These are phyloP conservation scores for Blumeriella jaapii DNA, from an alignment of 2,329 filamentous ascomycete species.

Conservation along the genomic window DNA sequence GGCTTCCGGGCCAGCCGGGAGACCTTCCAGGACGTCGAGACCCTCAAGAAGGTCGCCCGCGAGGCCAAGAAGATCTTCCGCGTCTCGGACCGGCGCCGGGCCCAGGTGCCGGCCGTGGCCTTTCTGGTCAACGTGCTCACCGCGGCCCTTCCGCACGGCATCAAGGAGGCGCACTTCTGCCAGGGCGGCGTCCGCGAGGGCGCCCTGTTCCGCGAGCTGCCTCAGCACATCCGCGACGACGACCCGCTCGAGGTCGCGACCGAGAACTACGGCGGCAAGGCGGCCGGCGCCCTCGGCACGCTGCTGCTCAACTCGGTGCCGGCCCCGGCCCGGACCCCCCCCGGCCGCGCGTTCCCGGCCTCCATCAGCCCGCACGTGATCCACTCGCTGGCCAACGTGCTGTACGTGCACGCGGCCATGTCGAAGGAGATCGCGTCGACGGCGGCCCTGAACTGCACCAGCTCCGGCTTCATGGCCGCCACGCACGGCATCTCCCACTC, in stretches of 20 bases:
- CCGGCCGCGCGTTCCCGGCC: conserved; percentile 26
- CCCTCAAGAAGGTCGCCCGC: conserved; percentile 27
- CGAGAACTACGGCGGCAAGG: conserved; percentile 36
- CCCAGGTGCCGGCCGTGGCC: conserved; percentile 57
- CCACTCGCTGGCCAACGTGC: conserved; percentile 45
- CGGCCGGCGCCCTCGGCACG: conserved; percentile 34
- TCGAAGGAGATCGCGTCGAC: conserved; percentile 44
- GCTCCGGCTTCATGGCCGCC: conserved; percentile 48
- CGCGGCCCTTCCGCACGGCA: conserved; percentile 44
- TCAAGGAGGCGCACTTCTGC: conserved; percentile 53
- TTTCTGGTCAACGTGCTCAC: conserved; percentile 53
- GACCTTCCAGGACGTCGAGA: conserved; percentile 18
- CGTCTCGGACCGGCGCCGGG: conserved; percentile 51
- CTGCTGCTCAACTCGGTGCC: conserved; percentile 40
- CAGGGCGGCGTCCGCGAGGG: conserved; percentile 63
- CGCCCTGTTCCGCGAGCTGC: conserved; percentile 45
- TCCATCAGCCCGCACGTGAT: conserved; percentile 37
- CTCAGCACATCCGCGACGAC: conserved; percentile 35
- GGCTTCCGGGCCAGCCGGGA: conserved; percentile 33
- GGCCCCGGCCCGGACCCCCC: conserved; percentile 7
- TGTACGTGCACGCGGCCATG: conserved; percentile 41
- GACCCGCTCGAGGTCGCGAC: conserved; percentile 51
- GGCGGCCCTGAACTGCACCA: conserved; percentile 50
- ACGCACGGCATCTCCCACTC: conserved; percentile 51
- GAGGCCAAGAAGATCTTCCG: conserved; percentile 39